Conservation (phyloP, 225 moss, liverwort and hornwort species). For the Pseudisothecium myosuroides region DNA sequence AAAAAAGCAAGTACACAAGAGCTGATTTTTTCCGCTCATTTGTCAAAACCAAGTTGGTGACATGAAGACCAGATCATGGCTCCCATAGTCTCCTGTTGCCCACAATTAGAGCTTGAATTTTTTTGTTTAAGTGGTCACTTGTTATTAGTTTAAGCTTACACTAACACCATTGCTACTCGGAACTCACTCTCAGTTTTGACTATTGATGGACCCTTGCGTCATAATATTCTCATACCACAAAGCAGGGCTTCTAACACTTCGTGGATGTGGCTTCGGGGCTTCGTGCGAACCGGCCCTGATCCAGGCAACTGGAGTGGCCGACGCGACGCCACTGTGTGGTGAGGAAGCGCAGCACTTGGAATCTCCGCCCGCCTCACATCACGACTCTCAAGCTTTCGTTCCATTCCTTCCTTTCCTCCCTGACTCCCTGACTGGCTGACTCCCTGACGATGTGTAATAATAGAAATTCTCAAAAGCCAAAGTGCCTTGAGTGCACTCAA, state of each 20-base stretch:
- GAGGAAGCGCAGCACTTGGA: neutral
- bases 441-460: neutral
- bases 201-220: accelerated
- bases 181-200: neutral
- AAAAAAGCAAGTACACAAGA: too few species aligned
- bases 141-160: neutral
- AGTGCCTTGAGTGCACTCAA: neutral
- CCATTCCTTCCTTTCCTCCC: neutral
- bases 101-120: too few species aligned
- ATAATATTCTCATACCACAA: neutral
- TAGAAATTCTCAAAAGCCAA: neutral
- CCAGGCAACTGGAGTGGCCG: neutral
- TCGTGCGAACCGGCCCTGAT: neutral
- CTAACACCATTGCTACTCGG: neutral
- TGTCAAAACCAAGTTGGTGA: too few species aligned
- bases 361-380: neutral
- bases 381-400: neutral
- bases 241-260: neutral
- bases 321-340: neutral
- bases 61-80: neutral
- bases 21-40: too few species aligned
- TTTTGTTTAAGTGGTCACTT: neutral
- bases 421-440: neutral
- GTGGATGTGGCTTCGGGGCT: neutral
- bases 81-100: neutral